Evolutionary conservation across 1,284 basidiomycete species (phyloP).

Genomic region (Rhodotorula sp.): DNA sequence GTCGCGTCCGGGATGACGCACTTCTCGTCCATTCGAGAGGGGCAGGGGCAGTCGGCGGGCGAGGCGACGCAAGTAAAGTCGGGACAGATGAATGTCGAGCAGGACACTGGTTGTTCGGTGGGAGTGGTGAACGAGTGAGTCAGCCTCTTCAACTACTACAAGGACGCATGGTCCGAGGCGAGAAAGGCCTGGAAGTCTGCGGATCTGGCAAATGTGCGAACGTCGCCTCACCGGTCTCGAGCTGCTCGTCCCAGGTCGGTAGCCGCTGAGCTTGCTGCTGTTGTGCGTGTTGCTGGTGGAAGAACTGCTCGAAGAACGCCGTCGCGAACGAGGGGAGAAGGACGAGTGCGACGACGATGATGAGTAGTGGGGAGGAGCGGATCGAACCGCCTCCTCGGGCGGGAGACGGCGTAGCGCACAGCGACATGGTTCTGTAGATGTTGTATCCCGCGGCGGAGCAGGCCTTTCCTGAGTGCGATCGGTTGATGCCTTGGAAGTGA

Average conservation of each 20-base stretch:
- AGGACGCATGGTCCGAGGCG: too few relatives aligned
- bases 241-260: not conserved
- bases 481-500: too few relatives aligned
- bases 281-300: conserved; percentile 4
- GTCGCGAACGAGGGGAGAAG: not conserved
- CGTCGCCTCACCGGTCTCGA: conserved; percentile 1
- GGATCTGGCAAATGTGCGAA: too few relatives aligned
- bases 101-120: conserved; percentile 1
- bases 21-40: conserved; percentile 65
- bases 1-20: conserved; percentile 85
- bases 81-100: conserved; percentile 17
- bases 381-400: not conserved
- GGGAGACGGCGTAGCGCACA: too few relatives aligned
- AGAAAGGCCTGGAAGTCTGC: not conserved
- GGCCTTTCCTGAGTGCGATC: too few relatives aligned
- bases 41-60: conserved; percentile 19
- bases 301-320: conserved; percentile 33
- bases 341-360: conserved; percentile 6
- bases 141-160: not conserved
- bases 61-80: conserved; percentile 11
- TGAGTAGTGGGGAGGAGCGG: not conserved
- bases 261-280: not conserved
- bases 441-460: too few relatives aligned
- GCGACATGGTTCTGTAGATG: not conserved
- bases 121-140: not conserved